These are phyloP conservation scores for Penicillium paneum DNA, from an alignment of 2,329 filamentous ascomycete genomes.

Conservation along the genomic window DNA sequence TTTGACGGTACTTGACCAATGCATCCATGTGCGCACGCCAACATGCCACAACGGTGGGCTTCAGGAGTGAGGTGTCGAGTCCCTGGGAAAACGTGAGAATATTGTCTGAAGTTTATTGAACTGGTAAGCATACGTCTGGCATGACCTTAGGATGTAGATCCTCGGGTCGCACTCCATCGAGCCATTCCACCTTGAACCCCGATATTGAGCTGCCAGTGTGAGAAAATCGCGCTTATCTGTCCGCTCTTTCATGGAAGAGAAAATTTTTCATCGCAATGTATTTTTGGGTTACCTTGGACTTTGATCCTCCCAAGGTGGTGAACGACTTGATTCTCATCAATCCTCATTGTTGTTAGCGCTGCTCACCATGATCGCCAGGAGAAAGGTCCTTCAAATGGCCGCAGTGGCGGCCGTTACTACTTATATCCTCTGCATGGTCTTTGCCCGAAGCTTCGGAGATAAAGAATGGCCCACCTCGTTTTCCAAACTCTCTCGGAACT, in stretches of 20 bases:
- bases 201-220: conserved; percentile 43
- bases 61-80: conserved; percentile 10
- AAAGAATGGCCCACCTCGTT: not conserved
- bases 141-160: conserved; percentile 44
- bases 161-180: conserved; percentile 45
- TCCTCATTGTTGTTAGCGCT: not conserved
- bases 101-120: not conserved
- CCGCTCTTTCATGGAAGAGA: conserved; percentile 41
- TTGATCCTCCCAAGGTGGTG: not conserved
- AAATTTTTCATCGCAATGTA: not conserved
- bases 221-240: conserved; percentile 52
- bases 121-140: conserved; percentile 29
- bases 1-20: conserved; percentile 26
- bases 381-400: not conserved
- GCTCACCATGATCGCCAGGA: not conserved
- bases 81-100: conserved; percentile 11
- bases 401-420: not conserved
- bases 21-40: conserved; percentile 44
- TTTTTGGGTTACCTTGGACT: not conserved
- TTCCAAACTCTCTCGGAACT: not conserved
- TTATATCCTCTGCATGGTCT: not conserved
- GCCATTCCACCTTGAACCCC: conserved; percentile 45
- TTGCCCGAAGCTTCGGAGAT: not conserved
- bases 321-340: not conserved
- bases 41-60: conserved; percentile 39